Base-by-base conservation (phyloP, 345 rosid species). In the Trapa bicornis region DNA sequence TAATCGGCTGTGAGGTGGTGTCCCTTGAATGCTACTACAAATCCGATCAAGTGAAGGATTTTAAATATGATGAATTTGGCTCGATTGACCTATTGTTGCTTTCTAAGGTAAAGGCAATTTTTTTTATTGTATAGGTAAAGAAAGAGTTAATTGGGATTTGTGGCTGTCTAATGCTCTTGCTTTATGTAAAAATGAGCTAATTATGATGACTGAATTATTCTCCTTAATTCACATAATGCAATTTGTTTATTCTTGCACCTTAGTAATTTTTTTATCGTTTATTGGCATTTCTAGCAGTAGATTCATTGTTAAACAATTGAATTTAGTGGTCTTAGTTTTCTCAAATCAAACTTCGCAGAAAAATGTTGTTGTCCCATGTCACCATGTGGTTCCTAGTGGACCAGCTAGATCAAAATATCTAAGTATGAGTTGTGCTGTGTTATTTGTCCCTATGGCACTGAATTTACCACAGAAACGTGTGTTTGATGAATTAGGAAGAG, bases 1-100 rank as follows among this genome's bases (percentile, higher is more conserved):
- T 95, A 70, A 92, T 95, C 75, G 97, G 99, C 22, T 95, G 99
- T 77, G 96, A 91, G 81, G 99, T 95, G 71, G 97, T 95, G 75
- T 95, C 99, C 69, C 97, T 95, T 60, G 99, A 95, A 84, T 89
- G 80, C 76, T 95, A 95, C 77, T 91, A 87, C 81, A 87, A 81
- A 78, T 67, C 96, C 29, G 97, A 84, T 69, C 95, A 87, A 79
- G 87, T 81, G 63, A 95, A 85, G 83, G 96, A 87, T 83, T 86
- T 81, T 66, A 95, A 91, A 85, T 85, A 89, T 64, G 99, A 95
- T 70, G 96, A 91, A 77, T 95, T 95, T 67, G 82, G 86, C 71
- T 84, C 93, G 72, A 89, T 95, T 71, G 99, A 95, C 78, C 75
- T 86, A 69, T 72, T 89, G 71, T 78, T 95, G 88, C 96, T 95